Evolutionary conservation across 768 basidiomycete species (phyloP), one percentile per base, ranked within the genome.

Genomic region (Gyrodon lividus): DNA sequence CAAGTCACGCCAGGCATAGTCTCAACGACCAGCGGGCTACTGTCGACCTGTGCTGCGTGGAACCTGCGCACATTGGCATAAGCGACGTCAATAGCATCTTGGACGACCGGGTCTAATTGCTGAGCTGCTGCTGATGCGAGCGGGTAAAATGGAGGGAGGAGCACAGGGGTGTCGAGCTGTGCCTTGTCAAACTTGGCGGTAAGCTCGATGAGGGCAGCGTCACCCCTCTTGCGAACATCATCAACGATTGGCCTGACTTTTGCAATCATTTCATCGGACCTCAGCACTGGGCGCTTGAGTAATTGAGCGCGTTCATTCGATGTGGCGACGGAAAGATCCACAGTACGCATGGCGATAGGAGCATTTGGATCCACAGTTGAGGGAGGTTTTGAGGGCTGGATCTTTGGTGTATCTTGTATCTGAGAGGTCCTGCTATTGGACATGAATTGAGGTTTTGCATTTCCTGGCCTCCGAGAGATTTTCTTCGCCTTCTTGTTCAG

Each of bases 1-100:
- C 97, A 98, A 2, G 92, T 86, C 39, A 99, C 95, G 9, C 97
- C 97, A 6, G 97, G 95, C 92, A 93, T 98, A 10, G 97, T 98
- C 71, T 98, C 93, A 6, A 99, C 92, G 6, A 81, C 75, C 39
- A 99, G 77, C 20, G 82, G 73, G 45, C 79, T 75, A 43, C 77
- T 77, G 55, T 86, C 83, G n/a, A 81, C 73, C 72, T 98, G 95
- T 6, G 93, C 94, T 19, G 79, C 80, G 68, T 97, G 96, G 79
- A 98, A 98, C 62, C 83, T 87, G 70, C 78, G 80, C 65, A 99
- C 89, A 68, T 99, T 99, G 52, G 75, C 75, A 66, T 98, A 99
- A 4, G 97, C 97, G 47, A 77, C 71, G 63, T 97, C 88, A 65
- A 98, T 96, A 20, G 97, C 92, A 39, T 77, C 73, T 58, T 81